A percentile compares a stretch with the other conserved stretches of the same genome.
Conservation (phyloP, 164 flowering plant genomes). For the Euptelea pleiosperma region DNA sequence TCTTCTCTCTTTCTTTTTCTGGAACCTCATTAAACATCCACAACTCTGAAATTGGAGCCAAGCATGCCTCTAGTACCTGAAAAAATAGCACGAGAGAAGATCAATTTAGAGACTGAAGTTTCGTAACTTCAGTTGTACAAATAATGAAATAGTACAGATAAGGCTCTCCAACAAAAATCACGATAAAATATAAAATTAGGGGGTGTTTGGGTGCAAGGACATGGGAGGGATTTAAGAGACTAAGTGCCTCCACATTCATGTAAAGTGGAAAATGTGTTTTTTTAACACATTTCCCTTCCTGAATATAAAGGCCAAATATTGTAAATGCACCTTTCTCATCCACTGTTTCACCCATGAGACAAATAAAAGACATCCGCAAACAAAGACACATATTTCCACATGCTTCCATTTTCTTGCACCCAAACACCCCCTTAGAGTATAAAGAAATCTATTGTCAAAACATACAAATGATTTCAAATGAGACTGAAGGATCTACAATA, state of each 20-base stretch:
- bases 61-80: conserved; percentile 81
- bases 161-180: no score
- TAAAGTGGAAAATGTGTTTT: not conserved
- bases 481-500: conserved; percentile 1
- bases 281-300: not conserved
- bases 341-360: no score
- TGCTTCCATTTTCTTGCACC: not conserved
- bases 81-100: not conserved
- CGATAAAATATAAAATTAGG: no score
- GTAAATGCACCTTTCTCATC: no score
- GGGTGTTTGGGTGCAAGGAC: not conserved
- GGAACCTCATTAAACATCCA: conserved; percentile 98
- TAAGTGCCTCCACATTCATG: not conserved
- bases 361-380: not conserved
- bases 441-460: not conserved
- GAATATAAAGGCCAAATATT: no score
- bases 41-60: conserved; percentile 81
- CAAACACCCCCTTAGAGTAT: not conserved
- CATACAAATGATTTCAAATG: not conserved
- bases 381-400: not conserved
- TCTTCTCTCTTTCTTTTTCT: conserved; percentile 69
- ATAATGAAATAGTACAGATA: no score
- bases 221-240: no score
- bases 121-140: no score
- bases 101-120: not conserved